Percentiles rank a stretch among this genome's conserved stretches.
These are phyloP conservation scores for Chaetomidium leptoderma DNA, from an alignment of 495 filamentous ascomycete species.

Conservation along the genomic window DNA sequence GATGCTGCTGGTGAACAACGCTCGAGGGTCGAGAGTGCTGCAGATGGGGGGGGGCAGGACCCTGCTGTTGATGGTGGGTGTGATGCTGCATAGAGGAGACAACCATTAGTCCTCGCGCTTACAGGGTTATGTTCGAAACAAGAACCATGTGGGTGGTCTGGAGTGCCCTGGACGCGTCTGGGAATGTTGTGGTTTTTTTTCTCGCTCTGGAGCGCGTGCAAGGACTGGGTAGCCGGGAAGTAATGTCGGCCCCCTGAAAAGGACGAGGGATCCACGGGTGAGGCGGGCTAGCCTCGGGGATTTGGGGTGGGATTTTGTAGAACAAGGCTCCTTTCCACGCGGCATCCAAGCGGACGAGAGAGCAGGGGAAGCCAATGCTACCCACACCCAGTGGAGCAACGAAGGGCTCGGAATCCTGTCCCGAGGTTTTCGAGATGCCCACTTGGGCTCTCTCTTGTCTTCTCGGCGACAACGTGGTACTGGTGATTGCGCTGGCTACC, in stretches of 20 bases:
- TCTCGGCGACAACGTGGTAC: conserved; percentile 10
- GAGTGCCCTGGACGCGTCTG: conserved; percentile 37
- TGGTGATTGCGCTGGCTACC: conserved; percentile 6
- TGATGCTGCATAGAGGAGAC: conserved; percentile 57
- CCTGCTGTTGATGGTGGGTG: conserved; percentile 55
- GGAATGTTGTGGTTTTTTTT: conserved; percentile 43
- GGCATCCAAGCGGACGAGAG: conserved; percentile 25
- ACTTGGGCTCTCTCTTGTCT: conserved; percentile 30
- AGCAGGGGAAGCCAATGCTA: conserved; percentile 24
- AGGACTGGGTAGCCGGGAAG: conserved; percentile 34
- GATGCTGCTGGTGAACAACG: conserved; percentile 63
- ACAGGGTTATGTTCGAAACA: conserved; percentile 34
- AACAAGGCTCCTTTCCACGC: conserved; percentile 39
- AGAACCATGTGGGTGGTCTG: conserved; percentile 29
- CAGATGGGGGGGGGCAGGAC: conserved; percentile 52
- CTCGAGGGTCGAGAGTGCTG: conserved; percentile 61
- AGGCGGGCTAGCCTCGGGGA: conserved; percentile 41
- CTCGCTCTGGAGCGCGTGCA: conserved; percentile 24
- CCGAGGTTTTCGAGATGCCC: conserved; percentile 43
- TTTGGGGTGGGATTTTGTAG: conserved; percentile 41
- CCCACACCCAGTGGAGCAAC: conserved; percentile 36
- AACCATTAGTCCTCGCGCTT: conserved; percentile 46
- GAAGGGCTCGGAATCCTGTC: conserved; percentile 42
- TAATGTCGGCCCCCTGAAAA: conserved; percentile 34
- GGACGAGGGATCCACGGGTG: conserved; percentile 44